Percentiles rank a stretch among this genome's conserved stretches.
Evolutionary conservation across 2,329 filamentous ascomycete species (phyloP).

Genomic region (Coleophoma eucalyptorum): DNA sequence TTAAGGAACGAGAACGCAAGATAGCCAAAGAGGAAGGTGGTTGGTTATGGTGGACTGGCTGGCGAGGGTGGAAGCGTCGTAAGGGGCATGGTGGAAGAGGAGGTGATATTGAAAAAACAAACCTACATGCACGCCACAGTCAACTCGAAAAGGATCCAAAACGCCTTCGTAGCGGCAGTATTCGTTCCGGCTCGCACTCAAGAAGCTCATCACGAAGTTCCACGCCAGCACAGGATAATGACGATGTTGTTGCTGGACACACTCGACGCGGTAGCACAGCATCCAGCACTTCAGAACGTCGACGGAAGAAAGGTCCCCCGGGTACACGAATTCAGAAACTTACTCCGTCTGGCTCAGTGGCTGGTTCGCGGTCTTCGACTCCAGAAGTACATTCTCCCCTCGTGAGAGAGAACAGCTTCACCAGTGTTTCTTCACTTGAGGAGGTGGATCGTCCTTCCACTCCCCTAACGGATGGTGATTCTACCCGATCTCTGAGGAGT

Average conservation of each 20-base stretch:
- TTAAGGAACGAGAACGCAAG: constrained; percentile 65
- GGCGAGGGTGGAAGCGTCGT: constrained; percentile 46
- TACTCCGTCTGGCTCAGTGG: constrained; percentile 13
- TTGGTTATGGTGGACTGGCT: constrained; percentile 85
- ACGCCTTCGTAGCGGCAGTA: constrained; percentile 22
- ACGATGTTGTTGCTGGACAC: constrained; percentile 19
- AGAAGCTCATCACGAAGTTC: constrained; percentile 29
- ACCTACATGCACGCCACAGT: constrained; percentile 18
- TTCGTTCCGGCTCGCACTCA: constrained; percentile 26
- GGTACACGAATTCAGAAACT: constrained; percentile 17
- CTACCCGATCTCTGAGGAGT: constrained; percentile 8
- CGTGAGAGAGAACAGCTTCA: constrained; percentile 24
- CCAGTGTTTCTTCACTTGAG: constrained; percentile 24
- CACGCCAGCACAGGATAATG: constrained; percentile 25
- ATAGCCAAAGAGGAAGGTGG: constrained; percentile 65
- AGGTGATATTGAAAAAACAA: constrained; percentile 25
- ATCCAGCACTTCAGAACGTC: constrained; percentile 21
- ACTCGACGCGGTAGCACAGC: constrained; percentile 22
- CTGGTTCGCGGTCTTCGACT: constrained; percentile 18
- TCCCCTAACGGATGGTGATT: constrained; percentile 13
- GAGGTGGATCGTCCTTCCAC: constrained; percentile 17
- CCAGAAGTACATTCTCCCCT: constrained; percentile 25
- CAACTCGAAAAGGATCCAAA: constrained; percentile 22
- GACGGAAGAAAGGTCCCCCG: constrained; percentile 21
- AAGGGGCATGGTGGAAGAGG: constrained; percentile 10